Evolutionary conservation across 805 yeast species (phyloP).

Genomic region (Metschnikowia baotianmanensis): DNA sequence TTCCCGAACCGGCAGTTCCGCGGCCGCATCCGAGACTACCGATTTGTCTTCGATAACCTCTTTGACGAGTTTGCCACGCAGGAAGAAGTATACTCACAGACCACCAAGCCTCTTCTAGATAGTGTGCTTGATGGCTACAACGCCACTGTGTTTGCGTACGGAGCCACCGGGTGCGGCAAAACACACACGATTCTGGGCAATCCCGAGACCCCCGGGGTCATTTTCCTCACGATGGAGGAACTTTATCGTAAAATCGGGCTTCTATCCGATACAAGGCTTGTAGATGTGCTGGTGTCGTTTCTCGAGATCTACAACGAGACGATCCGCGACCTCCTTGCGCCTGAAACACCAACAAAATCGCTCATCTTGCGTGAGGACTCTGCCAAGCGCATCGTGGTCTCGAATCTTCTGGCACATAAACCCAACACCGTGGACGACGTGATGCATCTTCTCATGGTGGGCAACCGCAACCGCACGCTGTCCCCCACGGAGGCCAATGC

Average conservation of each 20-base stretch:
- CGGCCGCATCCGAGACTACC: constrained; percentile 63
- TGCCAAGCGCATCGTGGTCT: constrained; percentile 60
- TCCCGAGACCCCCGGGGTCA: constrained; percentile 71
- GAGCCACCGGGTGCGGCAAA: constrained; percentile 98
- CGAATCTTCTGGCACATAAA: constrained; percentile 63
- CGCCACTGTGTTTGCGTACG: constrained; percentile 92
- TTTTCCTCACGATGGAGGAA: constrained; percentile 74
- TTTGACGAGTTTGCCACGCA: constrained; percentile 69
- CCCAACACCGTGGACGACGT: constrained; percentile 68
- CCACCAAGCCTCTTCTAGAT: constrained; percentile 71
- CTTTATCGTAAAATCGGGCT: constrained; percentile 61
- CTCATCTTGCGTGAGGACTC: constrained; percentile 71
- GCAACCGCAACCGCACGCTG: constrained; percentile 74
- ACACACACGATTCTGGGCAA: constrained; percentile 87
- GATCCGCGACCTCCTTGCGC: constrained; percentile 72
- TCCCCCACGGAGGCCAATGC: constrained; percentile 91
- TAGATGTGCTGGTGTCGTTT: constrained; percentile 68
- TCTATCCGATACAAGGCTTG: constrained; percentile 48
- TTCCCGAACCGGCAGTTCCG: constrained; percentile 38
- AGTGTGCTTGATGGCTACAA: constrained; percentile 81
- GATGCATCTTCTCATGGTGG: constrained; percentile 70
- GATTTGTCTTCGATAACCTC: constrained; percentile 77
- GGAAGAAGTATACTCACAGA: constrained; percentile 59
- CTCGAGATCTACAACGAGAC: constrained; percentile 91
- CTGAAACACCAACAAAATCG: constrained; percentile 45